Conservation (phyloP, 106 monocot species). For the Acorus gramineus region DNA sequence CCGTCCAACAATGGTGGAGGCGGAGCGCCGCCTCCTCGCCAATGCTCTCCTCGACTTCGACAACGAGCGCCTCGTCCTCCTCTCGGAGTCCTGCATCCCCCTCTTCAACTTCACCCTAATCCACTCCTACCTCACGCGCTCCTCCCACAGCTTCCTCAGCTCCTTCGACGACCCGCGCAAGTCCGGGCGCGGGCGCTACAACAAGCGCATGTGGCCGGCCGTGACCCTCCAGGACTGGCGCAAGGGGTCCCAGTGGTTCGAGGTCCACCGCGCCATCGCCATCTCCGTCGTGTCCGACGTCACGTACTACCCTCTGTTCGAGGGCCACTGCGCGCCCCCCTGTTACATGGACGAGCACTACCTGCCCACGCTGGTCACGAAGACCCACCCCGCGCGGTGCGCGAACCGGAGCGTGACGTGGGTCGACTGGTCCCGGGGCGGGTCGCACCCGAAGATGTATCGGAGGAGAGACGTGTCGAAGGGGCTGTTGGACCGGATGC, state of each 20-base stretch:
- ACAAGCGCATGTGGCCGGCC: slow-evolving; percentile 7
- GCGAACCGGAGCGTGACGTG: slow-evolving; percentile 21
- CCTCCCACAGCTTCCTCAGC: slow-evolving; percentile 13
- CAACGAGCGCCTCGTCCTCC: slow-evolving; percentile 22
- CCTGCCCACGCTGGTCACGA: slow-evolving; percentile 19
- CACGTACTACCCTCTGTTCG: slow-evolving; percentile 15
- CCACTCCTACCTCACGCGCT: slow-evolving; percentile 12
- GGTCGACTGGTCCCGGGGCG: slow-evolving; percentile 28
- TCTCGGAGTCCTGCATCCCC: slow-evolving; percentile 34
- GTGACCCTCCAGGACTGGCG: slow-evolving; percentile 20
- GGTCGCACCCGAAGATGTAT: slow-evolving; percentile 16
- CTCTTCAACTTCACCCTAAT: slow-evolving; percentile 25
- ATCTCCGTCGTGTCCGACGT: slow-evolving; percentile 6
- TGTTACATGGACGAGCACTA: slow-evolving; percentile 33
- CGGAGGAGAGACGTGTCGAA: slow-evolving; percentile 2
- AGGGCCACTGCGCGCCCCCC: slow-evolving; percentile 15
- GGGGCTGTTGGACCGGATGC: slow-evolving; percentile 1
- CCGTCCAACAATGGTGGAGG: slow-evolving; percentile 11
- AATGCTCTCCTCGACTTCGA: slow-evolving; percentile 13
- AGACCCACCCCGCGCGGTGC: slow-evolving; percentile 12
- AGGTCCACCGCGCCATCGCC: slow-evolving; percentile 9
- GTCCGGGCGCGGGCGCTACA: slow-evolving; percentile 20
- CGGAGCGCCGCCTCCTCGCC: slow-evolving; percentile 22
- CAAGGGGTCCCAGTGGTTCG: slow-evolving; percentile 36
- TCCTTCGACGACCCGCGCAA: slow-evolving; percentile 17